Evolutionary conservation across 768 basidiomycete species (phyloP).

Genomic region (Mycena crocata): DNA sequence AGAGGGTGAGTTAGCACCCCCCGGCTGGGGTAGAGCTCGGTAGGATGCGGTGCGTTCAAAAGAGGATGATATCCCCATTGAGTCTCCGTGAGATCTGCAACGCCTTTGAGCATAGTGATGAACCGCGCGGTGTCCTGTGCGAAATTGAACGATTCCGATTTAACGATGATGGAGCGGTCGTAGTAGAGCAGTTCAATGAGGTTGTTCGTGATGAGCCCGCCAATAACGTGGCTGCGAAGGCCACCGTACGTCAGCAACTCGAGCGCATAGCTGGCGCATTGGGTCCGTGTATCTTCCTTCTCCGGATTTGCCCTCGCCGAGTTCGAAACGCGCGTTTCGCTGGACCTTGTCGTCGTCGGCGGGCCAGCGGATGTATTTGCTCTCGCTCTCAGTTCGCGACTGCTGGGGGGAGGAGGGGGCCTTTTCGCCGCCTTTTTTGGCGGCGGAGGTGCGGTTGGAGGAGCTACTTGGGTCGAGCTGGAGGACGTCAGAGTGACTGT

Average conservation of each 20-base stretch:
- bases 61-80: constrained; percentile 18
- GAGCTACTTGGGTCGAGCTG: constrained; percentile 1
- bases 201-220: constrained; percentile 30
- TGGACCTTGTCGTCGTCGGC: constrained; percentile 9
- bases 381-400: constrained; percentile 6
- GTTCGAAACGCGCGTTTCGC: neutral
- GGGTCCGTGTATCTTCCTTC: constrained; percentile 11
- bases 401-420: constrained; percentile 5
- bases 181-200: constrained; percentile 35
- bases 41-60: neutral
- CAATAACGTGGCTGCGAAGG: constrained; percentile 34
- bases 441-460: constrained; percentile 1
- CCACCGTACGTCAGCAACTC: constrained; percentile 39
- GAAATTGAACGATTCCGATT: constrained; percentile 29
- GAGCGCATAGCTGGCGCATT: constrained; percentile 42
- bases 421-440: neutral
- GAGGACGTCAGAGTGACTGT: constrained; percentile 4
- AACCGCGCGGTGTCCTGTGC: constrained; percentile 7
- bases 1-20: constrained; percentile 4
- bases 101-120: constrained; percentile 19
- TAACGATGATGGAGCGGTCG: constrained; percentile 33
- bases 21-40: neutral
- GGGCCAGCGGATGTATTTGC: neutral
- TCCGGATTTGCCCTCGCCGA: neutral
- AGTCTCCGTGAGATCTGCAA: neutral